Evolutionary conservation across 2,329 filamentous ascomycete genomes (phyloP).

Genomic region (Ophiostoma sp.): DNA sequence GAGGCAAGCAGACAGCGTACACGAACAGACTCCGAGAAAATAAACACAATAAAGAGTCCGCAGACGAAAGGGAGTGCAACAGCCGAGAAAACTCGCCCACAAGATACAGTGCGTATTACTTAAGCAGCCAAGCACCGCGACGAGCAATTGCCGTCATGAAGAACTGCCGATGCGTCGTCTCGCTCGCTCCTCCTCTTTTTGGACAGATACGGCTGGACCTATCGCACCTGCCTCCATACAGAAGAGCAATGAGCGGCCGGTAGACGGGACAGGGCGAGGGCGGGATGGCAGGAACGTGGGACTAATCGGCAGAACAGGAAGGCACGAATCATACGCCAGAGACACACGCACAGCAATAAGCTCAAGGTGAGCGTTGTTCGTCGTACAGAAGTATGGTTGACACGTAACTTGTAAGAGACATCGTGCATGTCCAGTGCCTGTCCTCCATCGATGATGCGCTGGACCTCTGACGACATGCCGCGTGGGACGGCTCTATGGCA

Average conservation of each 20-base stretch:
- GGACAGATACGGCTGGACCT: background rate
- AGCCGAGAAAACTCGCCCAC: background rate
- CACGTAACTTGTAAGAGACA: background rate
- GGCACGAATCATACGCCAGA: background rate
- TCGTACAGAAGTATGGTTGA: background rate
- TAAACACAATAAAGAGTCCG: background rate
- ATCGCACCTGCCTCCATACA: background rate
- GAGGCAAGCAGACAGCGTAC: background rate
- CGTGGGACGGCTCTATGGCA: conserved; percentile 9
- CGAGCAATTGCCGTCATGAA: background rate
- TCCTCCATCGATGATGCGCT: background rate
- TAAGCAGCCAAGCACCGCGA: too few relatives aligned
- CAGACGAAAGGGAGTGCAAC: background rate
- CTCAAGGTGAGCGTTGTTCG: background rate
- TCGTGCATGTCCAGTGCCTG: background rate
- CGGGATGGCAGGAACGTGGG: background rate
- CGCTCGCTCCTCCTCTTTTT: background rate
- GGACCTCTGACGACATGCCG: conserved; percentile 22
- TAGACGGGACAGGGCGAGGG: background rate
- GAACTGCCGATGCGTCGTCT: background rate
- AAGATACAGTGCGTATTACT: background rate
- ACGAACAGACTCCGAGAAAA: background rate
- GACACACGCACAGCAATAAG: background rate
- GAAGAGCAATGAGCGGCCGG: background rate
- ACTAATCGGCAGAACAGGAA: background rate